These are phyloP conservation scores for Rhynchospora tenuis DNA, from an alignment of 176 grass and related monocot genomes.

Conservation along the genomic window DNA sequence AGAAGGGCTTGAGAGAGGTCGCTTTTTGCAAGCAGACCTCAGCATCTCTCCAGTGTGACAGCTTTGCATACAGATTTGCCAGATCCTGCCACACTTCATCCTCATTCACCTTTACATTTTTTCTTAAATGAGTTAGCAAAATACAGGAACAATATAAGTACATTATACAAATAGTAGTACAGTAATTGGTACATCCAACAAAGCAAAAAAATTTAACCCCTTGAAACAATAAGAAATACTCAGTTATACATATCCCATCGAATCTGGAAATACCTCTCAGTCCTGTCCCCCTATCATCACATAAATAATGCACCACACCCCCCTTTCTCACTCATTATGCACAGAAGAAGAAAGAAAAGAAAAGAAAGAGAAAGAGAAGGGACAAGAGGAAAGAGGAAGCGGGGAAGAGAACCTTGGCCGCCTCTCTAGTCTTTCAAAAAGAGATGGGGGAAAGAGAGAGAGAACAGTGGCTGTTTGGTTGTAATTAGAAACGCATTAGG, in stretches of 20 bases:
- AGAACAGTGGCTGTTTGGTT: background rate
- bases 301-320: background rate
- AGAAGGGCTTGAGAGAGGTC: slow-evolving; percentile 61
- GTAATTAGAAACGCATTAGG: background rate
- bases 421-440: background rate
- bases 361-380: background rate
- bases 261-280: background rate
- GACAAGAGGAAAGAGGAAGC: background rate
- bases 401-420: background rate
- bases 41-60: slow-evolving; percentile 86
- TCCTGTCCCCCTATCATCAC: background rate
- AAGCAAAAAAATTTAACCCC: background rate
- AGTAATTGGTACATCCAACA: background rate
- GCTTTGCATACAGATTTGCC: slow-evolving; percentile 77
- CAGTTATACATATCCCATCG: background rate
- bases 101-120: slow-evolving; percentile 62
- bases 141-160: background rate
- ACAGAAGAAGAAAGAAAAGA: background rate
- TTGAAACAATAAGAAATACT: background rate
- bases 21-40: slow-evolving; percentile 97
- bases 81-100: slow-evolving; percentile 99
- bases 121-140: slow-evolving; percentile 37
- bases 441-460: background rate
- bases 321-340: background rate
- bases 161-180: background rate